A percentile compares a stretch with the other conserved stretches of the same genome.
Evolutionary conservation across 768 basidiomycete species (phyloP).

Genomic region (Boletus huronensis): DNA sequence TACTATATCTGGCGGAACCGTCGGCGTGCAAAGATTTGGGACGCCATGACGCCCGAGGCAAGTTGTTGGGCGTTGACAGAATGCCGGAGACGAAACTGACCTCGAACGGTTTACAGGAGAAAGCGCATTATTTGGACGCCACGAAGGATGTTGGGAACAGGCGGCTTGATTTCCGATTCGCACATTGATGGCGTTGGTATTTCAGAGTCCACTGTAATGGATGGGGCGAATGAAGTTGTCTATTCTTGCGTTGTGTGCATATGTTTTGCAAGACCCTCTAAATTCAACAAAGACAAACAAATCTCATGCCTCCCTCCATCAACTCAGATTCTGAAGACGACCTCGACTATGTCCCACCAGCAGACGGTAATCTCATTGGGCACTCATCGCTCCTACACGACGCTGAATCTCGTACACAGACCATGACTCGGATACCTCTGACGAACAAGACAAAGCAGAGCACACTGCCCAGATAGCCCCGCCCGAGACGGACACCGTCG

Average conservation of each 20-base stretch:
- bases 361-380: conserved; percentile 29
- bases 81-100: background rate
- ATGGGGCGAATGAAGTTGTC: background rate
- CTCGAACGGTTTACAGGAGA: conserved; percentile 38
- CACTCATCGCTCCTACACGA: background rate
- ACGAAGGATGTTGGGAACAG: conserved; percentile 54
- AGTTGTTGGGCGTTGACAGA: background rate
- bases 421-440: conserved; percentile 39
- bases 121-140: conserved; percentile 42
- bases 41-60: conserved; percentile 50
- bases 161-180: conserved; percentile 61
- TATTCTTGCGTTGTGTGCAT: conserved; percentile 13
- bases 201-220: no score
- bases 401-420: background rate
- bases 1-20: conserved; percentile 61
- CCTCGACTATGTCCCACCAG: conserved; percentile 60
- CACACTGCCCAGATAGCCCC: conserved; percentile 12
- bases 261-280: conserved; percentile 18
- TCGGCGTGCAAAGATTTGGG: conserved; percentile 52
- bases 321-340: conserved; percentile 60
- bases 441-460: conserved; percentile 37
- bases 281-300: conserved; percentile 31
- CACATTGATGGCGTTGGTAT: conserved; percentile 37
- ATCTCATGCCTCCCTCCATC: conserved; percentile 15
- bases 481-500: conserved; percentile 35